Conservation (phyloP, 768 basidiomycete species). For the Mycena amicta region DNA sequence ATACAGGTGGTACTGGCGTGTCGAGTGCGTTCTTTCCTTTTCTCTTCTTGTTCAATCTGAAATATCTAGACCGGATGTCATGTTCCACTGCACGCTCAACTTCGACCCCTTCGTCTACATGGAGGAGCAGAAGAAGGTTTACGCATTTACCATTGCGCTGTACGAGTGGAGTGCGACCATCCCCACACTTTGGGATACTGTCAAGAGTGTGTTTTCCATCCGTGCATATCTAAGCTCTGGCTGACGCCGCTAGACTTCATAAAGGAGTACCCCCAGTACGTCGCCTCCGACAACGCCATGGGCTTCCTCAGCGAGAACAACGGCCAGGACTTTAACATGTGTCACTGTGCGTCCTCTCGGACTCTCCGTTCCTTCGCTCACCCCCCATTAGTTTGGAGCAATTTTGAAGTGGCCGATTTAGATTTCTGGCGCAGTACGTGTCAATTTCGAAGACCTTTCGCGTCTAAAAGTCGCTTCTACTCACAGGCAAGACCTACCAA, state of each 20-base stretch:
- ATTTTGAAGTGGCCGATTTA: conserved; percentile 73
- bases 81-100: conserved; percentile 71
- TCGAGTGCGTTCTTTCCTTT: conserved; percentile 46
- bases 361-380: background rate
- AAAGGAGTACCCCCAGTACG: conserved; percentile 50
- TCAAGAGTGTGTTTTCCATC: conserved; percentile 51
- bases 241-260: conserved; percentile 49
- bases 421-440: conserved; percentile 70
- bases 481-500: conserved; percentile 63
- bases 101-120: conserved; percentile 73
- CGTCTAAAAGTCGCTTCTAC: too few relatives aligned
- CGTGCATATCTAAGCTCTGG: background rate
- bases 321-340: conserved; percentile 70
- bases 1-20: conserved; percentile 79
- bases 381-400: conserved; percentile 56
- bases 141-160: conserved; percentile 74
- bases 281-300: conserved; percentile 62
- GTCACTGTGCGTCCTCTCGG: conserved; percentile 56
- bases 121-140: conserved; percentile 69
- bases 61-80: conserved; percentile 53
- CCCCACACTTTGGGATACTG: conserved; percentile 69
- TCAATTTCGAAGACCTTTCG: too few relatives aligned
- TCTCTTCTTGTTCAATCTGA: background rate
- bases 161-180: conserved; percentile 78
- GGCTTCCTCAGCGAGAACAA: conserved; percentile 49